Evolutionary conservation across 331 rosid genomes (phyloP).

Genomic region (Acacia concinna): DNA sequence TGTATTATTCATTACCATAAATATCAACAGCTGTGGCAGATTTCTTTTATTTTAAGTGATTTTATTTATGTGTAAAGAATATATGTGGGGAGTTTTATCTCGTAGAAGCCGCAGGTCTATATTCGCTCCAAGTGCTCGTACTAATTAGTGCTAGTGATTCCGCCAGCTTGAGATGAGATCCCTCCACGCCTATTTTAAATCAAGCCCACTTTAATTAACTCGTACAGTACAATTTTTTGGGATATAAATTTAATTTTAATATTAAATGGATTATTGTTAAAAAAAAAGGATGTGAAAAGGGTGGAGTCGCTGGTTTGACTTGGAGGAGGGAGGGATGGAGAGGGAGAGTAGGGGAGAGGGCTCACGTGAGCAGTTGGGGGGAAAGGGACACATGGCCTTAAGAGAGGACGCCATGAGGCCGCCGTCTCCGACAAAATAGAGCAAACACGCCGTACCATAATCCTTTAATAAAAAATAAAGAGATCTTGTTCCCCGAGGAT

Average conservation of each 20-base stretch:
- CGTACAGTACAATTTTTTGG: too few species aligned
- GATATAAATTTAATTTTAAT: too few species aligned
- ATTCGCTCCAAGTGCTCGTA: too few species aligned
- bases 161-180: too few species aligned
- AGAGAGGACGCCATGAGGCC: background rate
- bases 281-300: background rate
- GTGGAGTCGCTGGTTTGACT: background rate
- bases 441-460: slow-evolving; percentile 31
- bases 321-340: background rate
- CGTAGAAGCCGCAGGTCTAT: too few species aligned
- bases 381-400: slow-evolving; percentile 35
- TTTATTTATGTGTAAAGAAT: too few species aligned
- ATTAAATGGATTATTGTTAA: too few species aligned
- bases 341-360: background rate
- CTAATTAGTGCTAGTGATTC: too few species aligned
- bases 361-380: slow-evolving; percentile 35
- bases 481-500: slow-evolving; percentile 6
- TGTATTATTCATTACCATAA: too few species aligned
- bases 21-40: too few species aligned
- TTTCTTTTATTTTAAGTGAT: too few species aligned
- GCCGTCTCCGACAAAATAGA: slow-evolving; percentile 32
- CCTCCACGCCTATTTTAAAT: background rate
- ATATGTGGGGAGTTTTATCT: too few species aligned
- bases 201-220: background rate
- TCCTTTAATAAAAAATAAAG: background rate